Evolutionary conservation across 345 rosid genomes (phyloP), one percentile per base, ranked within the genome.

Genomic region (Orychophragmus violaceus): DNA sequence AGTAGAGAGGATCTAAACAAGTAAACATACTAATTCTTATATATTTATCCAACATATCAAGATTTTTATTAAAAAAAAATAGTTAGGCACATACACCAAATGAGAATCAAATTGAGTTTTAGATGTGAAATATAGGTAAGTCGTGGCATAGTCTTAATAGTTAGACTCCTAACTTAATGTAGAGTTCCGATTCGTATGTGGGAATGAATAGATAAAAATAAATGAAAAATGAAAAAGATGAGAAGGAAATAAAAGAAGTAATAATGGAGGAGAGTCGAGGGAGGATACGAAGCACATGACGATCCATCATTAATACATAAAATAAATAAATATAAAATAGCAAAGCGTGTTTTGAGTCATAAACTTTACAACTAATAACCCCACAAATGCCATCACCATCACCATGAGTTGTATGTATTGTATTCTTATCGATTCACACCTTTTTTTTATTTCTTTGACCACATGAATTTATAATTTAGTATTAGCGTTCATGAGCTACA

Each of bases 241-340:
- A 39, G 48, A 37, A 22, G 17, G 23, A 72, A 65, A 67, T 58
- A 50, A 66, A 66, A 59, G 56, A 51, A 13, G 71, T 66, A 73
- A 73, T 73, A 73, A 73, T 73, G 41, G 77, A 73, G 67, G 71
- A 46, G 60, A 72, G 65, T 44, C 63, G 60, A 42, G 45, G 52
- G 35, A 32, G 36, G 62, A 30, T 72, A 72, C 70, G 64, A 68
- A 59, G 78, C 86, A 80, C 89, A 82, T 80, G 84, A 64, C 60
- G 30, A 49, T 36, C 39, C 80, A 77, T 67, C 71, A 73, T 66
- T 73, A 73, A 73, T 73, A 59, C 30, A 59, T 58, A 36, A 29
- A 36, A 39, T 23, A 52, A 52, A 70, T 39, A 25, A 11, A 69
- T 27, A 61, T 21, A 63, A 22, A 69, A 66, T 41, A 39, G 25